These are phyloP conservation scores for Aureobasidium sp. DNA, from an alignment of 2,329 filamentous ascomycete genomes.

Conservation along the genomic window DNA sequence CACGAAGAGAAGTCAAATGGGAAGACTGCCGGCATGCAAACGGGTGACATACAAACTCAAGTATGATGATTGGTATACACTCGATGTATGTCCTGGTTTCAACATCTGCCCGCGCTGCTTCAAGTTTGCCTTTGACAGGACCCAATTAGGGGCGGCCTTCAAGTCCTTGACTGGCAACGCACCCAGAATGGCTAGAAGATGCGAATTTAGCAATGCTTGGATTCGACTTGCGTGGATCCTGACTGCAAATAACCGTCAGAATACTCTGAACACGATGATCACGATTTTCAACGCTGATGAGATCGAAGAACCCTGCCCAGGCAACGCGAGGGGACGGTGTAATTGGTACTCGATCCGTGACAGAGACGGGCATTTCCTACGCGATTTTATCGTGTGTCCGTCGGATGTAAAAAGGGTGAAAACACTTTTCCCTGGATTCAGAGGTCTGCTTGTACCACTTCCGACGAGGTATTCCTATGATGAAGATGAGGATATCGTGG, in stretches of 20 bases:
- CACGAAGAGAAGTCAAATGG: constrained; percentile 25
- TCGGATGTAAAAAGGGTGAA: constrained; percentile 68
- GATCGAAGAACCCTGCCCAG: constrained; percentile 52
- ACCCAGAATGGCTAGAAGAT: constrained; percentile 44
- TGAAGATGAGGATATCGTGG: constrained; percentile 21
- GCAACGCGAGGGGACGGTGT: constrained; percentile 48
- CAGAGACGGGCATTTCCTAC: constrained; percentile 56
- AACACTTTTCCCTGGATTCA: constrained; percentile 64
- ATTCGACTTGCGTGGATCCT: constrained; percentile 78
- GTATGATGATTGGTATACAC: constrained; percentile 72
- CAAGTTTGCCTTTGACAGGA: constrained; percentile 58
- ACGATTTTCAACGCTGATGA: constrained; percentile 59
- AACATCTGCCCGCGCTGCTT: constrained; percentile 81
- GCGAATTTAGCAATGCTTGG: constrained; percentile 78
- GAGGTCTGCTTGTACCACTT: constrained; percentile 53
- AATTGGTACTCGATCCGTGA: constrained; percentile 73
- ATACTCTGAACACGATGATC: constrained; percentile 62
- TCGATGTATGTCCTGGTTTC: constrained; percentile 63
- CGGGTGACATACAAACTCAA: constrained; percentile 56
- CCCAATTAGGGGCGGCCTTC: constrained; percentile 62
- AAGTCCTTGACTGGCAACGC: constrained; percentile 50
- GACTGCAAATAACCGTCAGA: constrained; percentile 61
- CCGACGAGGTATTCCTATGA: constrained; percentile 37
- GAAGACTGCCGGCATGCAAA: constrained; percentile 58
- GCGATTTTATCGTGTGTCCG: constrained; percentile 68